Evolutionary conservation across 2,329 filamentous ascomycete species (phyloP).

Genomic region (Botrytis fabae): DNA sequence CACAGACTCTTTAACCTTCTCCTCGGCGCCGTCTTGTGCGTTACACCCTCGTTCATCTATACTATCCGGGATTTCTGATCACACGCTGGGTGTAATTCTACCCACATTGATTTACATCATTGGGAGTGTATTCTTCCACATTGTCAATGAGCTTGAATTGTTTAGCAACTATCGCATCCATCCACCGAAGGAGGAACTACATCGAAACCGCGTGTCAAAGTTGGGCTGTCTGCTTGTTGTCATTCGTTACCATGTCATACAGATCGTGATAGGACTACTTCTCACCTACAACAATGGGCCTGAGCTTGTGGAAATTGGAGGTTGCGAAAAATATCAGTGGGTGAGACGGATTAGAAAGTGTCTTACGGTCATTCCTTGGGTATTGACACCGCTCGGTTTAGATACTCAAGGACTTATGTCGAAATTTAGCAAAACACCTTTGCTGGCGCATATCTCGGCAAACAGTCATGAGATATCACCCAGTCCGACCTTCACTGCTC

Average conservation of each 20-base stretch:
- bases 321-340: conserved; percentile 9
- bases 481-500: not conserved
- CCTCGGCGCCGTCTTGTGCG: not conserved
- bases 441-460: not conserved
- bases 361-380: not conserved
- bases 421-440: not conserved
- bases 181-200: conserved; percentile 12
- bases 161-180: conserved; percentile 17
- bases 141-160: conserved; percentile 1
- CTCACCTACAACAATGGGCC: conserved; percentile 12
- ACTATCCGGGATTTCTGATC: conserved; percentile 5
- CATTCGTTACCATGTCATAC: conserved; percentile 19
- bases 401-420: conserved; percentile 9
- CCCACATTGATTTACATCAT: conserved; percentile 16
- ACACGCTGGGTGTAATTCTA: conserved; percentile 9
- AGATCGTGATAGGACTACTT: conserved; percentile 10
- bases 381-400: not conserved
- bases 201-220: conserved; percentile 19
- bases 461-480: not conserved
- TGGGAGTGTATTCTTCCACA: conserved; percentile 12
- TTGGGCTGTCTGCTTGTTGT: conserved; percentile 14
- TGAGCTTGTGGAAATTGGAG: conserved; percentile 1
- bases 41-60: not conserved
- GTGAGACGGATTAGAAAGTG: not conserved
- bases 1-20: not conserved